Base-by-base conservation (phyloP, 176 grass and related monocot genomes). In the Themeda triandra region DNA sequence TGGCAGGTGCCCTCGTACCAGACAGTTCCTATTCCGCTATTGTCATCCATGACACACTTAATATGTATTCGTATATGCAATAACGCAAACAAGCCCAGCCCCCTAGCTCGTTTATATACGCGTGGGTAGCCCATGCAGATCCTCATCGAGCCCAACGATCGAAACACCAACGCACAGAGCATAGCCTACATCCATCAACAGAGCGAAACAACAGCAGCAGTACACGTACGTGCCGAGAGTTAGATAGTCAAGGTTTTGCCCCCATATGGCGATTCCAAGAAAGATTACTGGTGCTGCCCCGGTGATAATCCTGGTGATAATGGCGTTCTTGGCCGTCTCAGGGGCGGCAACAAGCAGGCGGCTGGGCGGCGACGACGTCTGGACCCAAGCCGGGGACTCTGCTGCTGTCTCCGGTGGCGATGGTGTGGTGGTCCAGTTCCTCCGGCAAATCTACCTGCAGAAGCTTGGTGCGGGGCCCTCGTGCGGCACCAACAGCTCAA, bases 361-460 rank as follows among this genome's bases (percentile, higher is more conserved):
- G 6, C 51, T 81, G 3, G 67, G 31, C 6, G 74, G 54, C 9
- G 54, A 78, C 1, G 32, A 25, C 5, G 31, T 46, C 48, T 48
- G 76, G 70, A 19, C 13, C 18, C 77, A 82, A 9, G 28, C 81
- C 0, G 37, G 59, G 33, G 35, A 44, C 10, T 2, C 39, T 19
- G 15, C 45, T 48, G 45, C 48, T 4, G 70, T 76, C 49, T 70
- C 64, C 24, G 40, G 65, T 32, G 40, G 39, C 62, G 69, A n/a
- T 60, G 29, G n/a, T 10, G 77, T 76, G 12, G 35, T 21, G 40
- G 36, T 15, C 13, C 77, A 63, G n/a, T 27, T 81, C 4, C 63
- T 89, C 39, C 77, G 30, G 77, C 77, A 81, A 64, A 76, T 89
- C 37, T 89, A 85, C 71, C 71, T 81, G 63, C 83, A 86, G 71